These are phyloP conservation scores for Pistacia vera DNA, from an alignment of 345 rosid genomes.

Conservation along the genomic window DNA sequence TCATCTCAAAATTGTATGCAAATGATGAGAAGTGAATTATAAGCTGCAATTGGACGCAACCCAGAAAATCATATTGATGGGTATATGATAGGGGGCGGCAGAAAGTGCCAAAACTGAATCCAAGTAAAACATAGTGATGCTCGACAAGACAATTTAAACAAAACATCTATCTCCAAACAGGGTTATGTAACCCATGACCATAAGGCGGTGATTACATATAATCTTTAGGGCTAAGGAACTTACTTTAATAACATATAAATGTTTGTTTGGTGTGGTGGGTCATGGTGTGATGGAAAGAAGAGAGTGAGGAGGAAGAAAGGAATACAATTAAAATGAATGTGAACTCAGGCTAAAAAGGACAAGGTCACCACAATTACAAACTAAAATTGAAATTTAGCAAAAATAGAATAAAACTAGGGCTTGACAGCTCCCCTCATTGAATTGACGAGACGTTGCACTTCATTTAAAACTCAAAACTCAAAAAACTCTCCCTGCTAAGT, in stretches of 20 bases:
- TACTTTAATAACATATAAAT: too few species aligned
- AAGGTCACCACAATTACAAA: not conserved
- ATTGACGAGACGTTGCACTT: too few species aligned
- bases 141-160: not conserved
- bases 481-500: too few species aligned
- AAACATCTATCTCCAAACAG: too few species aligned
- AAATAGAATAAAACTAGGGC: too few species aligned
- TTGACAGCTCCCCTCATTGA: too few species aligned
- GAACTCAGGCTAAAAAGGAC: not conserved
- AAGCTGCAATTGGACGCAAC: not conserved
- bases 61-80: not conserved
- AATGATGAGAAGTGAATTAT: too few species aligned
- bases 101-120: slow-evolving; percentile 8
- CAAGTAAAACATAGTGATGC: not conserved
- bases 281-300: not conserved
- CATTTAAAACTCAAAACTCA: too few species aligned
- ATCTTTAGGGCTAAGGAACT: too few species aligned
- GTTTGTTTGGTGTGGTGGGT: not conserved
- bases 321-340: not conserved
- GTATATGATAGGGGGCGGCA: slow-evolving; percentile 2
- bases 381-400: not conserved
- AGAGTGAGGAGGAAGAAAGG: slow-evolving; percentile 13
- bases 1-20: too few species aligned
- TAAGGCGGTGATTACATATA: too few species aligned
- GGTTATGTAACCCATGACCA: too few species aligned